Evolutionary conservation across 2,329 filamentous ascomycete genomes (phyloP), one percentile per base, ranked within the genome.

Genomic region (Aspergillus sp.): DNA sequence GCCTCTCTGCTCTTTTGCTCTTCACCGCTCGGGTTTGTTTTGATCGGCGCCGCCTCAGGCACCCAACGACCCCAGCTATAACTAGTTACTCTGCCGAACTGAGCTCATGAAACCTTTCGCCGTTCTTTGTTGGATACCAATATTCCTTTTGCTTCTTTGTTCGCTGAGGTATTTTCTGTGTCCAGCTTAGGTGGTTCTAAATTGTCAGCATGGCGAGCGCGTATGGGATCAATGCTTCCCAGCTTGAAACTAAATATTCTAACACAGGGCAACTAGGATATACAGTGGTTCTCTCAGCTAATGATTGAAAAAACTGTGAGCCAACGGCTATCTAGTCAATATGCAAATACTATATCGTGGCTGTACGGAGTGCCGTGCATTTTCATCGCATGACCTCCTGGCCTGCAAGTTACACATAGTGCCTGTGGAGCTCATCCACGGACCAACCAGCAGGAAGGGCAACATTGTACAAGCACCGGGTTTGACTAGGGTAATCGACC

Each of bases 1-100:
- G 23, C 14, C 6, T 27, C 33, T 12, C 14, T 31, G 27, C 27
- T 31, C 27, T 31, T 31, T 31, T 31, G 27, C 9, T 50, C 21
- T 40, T 58, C 56, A 58, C 56, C 56, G 56, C 56, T 58, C 51
- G 33, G 44, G 50, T 44, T 56, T 58, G 51, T 58, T 58, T 58
- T 58, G 56, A 58, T 58, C 51, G 46, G 46, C 51, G n/a, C 54
- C 35, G 45, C 46, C 39, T 48, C 14, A 57, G 55, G 55, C 49
- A 57, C 37, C 51, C 45, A 51, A 51, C 56, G 44, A 23, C 39
- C 37, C 27, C 43, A 23, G 24, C 44, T 43, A 33, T 40, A 21
- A 17, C 17, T 17, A 17, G 21, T 21, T 21, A 31, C 27, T 49
- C 17, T 33, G 40, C 21, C 37, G 21, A 37, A 24, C 21, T 27